phyloP scores from a whole-genome alignment of 441 rosid species.

The Populus tomentosa region DNA sequence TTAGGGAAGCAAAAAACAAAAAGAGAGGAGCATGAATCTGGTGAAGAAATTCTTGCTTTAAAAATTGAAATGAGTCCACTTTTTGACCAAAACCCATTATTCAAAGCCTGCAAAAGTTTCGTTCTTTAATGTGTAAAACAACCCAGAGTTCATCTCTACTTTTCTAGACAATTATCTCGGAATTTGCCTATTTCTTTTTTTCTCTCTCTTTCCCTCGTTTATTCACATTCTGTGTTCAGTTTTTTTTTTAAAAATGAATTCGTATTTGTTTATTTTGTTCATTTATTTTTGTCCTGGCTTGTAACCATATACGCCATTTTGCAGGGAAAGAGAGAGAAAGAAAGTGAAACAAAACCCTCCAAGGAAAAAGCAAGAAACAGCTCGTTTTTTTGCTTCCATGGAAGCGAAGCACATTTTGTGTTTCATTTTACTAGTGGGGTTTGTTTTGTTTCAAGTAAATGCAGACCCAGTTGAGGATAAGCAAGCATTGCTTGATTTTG shows the following conservation, averaged over 20 bases:
- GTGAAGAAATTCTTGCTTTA: slow-evolving; percentile 9
- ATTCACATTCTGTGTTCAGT: slow-evolving; percentile 44
- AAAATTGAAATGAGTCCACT: slow-evolving; percentile 12
- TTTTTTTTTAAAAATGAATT: neutral
- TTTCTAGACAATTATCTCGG: slow-evolving; percentile 54
- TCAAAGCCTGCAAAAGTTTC: slow-evolving; percentile 37
- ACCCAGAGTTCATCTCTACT: slow-evolving; percentile 35
- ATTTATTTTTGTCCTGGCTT: neutral
- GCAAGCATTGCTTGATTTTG: slow-evolving; percentile 81
- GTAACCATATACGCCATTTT: slow-evolving; percentile 7
- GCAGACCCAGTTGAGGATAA: slow-evolving; percentile 70
- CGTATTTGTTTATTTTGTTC: slow-evolving; percentile 13
- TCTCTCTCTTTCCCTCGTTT: slow-evolving; percentile 13
- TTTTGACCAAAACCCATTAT: slow-evolving; percentile 32
- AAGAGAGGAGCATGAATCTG: slow-evolving; percentile 24
- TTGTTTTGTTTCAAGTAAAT: slow-evolving; percentile 24
- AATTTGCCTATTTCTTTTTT: slow-evolving; percentile 25
- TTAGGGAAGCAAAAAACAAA: slow-evolving; percentile 23
- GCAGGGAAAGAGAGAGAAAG: slow-evolving; percentile 2
- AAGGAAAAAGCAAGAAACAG: slow-evolving; percentile 34
- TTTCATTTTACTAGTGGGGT: slow-evolving; percentile 30
- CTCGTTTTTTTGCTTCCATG: slow-evolving; percentile 50
- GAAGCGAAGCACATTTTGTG: slow-evolving; percentile 34
- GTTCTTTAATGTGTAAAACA: slow-evolving; percentile 32
- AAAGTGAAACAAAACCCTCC: neutral